Percentiles rank a stretch among this genome's conserved stretches.
These are phyloP conservation scores for Rhizophagus prolifer DNA, from an alignment of 192 early-diverging fungal genomes.

Conservation along the genomic window DNA sequence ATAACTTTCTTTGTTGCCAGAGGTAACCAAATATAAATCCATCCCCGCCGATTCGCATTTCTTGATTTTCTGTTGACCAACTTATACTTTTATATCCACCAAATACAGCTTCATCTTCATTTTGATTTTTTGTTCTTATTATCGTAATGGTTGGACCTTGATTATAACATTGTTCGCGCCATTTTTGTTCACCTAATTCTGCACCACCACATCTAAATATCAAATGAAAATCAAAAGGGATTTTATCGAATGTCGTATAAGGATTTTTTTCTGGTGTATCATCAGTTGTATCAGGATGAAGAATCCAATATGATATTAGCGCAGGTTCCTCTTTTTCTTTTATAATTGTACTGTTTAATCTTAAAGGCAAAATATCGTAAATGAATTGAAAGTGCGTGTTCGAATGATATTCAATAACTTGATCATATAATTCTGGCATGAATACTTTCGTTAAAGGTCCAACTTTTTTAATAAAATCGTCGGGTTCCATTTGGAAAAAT, in stretches of 20 bases:
- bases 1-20: conserved; percentile 6
- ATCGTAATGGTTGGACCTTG: not conserved
- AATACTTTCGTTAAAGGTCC: conserved; percentile 2
- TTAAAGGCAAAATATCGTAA: conserved; percentile 1
- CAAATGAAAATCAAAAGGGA: conserved; percentile 15
- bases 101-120: conserved; percentile 17
- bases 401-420: conserved; percentile 4
- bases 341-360: not conserved
- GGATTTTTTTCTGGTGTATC: not conserved
- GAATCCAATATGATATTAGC: conserved; percentile 9
- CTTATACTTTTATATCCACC: conserved; percentile 9
- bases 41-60: not conserved
- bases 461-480: conserved; percentile 13
- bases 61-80: conserved; percentile 4
- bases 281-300: not conserved
- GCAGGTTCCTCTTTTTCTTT: conserved; percentile 5
- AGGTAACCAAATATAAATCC: conserved; percentile 18
- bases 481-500: conserved; percentile 3
- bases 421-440: conserved; percentile 2
- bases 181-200: not conserved
- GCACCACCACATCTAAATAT: conserved; percentile 5
- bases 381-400: not conserved
- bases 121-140: conserved; percentile 17
- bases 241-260: not conserved
- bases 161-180: conserved; percentile 4